Percentiles rank a stretch among this genome's conserved stretches.
Conservation (phyloP, 2,329 filamentous ascomycete genomes). For the Aspergillus sp. region DNA sequence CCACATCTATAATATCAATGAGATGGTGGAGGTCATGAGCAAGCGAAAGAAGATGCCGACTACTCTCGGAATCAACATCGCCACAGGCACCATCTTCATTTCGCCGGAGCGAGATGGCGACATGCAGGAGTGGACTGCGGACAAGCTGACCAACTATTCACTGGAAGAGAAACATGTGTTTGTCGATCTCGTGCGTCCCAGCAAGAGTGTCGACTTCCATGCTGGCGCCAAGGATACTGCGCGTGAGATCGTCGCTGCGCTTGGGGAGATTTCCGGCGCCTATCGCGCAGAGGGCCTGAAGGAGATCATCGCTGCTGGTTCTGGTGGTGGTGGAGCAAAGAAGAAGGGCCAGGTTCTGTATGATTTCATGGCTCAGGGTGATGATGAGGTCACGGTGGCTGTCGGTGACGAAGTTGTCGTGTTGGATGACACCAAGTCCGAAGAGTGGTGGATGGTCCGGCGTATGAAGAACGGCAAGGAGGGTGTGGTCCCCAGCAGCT, state of each 20-base stretch:
- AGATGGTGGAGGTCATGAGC: slow-evolving; percentile 95
- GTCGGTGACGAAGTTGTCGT: slow-evolving; percentile 88
- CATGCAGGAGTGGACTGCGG: slow-evolving; percentile 87
- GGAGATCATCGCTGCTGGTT: slow-evolving; percentile 80
- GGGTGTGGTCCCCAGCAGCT: slow-evolving; percentile 94
- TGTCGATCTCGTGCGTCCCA: slow-evolving; percentile 84
- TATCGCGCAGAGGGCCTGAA: slow-evolving; percentile 74
- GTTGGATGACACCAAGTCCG: slow-evolving; percentile 84
- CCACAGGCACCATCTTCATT: slow-evolving; percentile 84
- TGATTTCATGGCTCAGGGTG: slow-evolving; percentile 93
- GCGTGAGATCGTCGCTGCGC: slow-evolving; percentile 81
- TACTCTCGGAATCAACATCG: slow-evolving; percentile 89
- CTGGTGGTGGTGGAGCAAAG: slow-evolving; percentile 57
- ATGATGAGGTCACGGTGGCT: slow-evolving; percentile 91
- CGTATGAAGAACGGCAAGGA: slow-evolving; percentile 88
- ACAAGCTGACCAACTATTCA: slow-evolving; percentile 95
- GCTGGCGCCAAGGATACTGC: slow-evolving; percentile 96
- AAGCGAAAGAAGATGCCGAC: slow-evolving; percentile 98
- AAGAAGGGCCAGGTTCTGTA: slow-evolving; percentile 88
- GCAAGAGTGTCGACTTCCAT: slow-evolving; percentile 94
- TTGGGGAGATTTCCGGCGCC: slow-evolving; percentile 86
- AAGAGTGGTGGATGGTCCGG: slow-evolving; percentile 98
- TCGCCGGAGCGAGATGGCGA: slow-evolving; percentile 82
- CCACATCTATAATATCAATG: slow-evolving; percentile 94
- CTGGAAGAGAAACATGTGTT: slow-evolving; percentile 98